phyloP scores from a whole-genome alignment of 345 rosid genomes.

The Syzygium jambos region DNA sequence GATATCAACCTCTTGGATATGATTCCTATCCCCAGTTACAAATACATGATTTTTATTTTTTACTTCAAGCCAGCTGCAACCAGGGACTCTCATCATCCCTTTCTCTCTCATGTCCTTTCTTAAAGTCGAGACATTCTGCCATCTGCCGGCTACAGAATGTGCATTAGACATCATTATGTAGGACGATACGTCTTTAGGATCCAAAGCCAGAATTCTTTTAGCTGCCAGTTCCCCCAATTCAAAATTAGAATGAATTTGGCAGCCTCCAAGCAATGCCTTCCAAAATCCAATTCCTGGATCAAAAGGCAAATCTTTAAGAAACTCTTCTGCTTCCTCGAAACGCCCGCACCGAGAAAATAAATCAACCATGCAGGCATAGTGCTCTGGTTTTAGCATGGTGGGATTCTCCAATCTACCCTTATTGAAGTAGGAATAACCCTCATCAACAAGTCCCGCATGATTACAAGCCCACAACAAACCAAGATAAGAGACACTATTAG shows the following conservation, averaged over 20 bases:
- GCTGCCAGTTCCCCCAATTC: conserved; percentile 47
- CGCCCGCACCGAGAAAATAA: conserved; percentile 56
- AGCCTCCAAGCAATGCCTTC: conserved; percentile 86
- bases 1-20: conserved; percentile 42
- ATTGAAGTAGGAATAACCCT: conserved; percentile 54
- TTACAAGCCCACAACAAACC: conserved; percentile 73
- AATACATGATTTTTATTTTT: conserved; percentile 46
- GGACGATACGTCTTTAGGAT: conserved; percentile 71
- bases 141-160: conserved; percentile 51
- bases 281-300: conserved; percentile 84
- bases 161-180: conserved; percentile 81
- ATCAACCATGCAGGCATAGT: conserved; percentile 83
- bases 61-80: conserved; percentile 78
- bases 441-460: conserved; percentile 64
- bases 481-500: conserved; percentile 55
- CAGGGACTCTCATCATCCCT: conserved; percentile 50
- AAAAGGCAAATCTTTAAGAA: conserved; percentile 43
- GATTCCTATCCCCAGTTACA: conserved; percentile 33
- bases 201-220: conserved; percentile 43
- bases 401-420: conserved; percentile 24
- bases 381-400: conserved; percentile 39
- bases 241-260: conserved; percentile 57
- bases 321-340: conserved; percentile 50
- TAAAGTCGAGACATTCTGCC: conserved; percentile 44
- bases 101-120: conserved; percentile 54